phyloP scores from a whole-genome alignment of 2,329 filamentous ascomycete genomes.

The Massarina eburnea region DNA sequence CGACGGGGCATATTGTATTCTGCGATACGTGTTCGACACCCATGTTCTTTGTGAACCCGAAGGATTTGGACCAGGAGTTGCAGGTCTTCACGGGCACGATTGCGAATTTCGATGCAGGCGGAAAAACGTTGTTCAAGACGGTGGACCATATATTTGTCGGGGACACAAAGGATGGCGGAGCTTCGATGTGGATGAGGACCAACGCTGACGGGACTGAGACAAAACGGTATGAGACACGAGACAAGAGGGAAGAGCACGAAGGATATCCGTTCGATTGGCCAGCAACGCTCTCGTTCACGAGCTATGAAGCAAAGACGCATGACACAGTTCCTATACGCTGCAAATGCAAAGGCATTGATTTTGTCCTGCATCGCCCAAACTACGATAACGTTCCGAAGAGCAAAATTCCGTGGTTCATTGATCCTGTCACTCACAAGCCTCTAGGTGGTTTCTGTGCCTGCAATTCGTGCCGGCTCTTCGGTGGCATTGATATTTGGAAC shows the following conservation, averaged over 20 bases:
- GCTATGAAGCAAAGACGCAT: constrained; percentile 13
- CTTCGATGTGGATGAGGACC: constrained; percentile 49
- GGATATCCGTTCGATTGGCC: constrained; percentile 40
- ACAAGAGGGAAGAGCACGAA: constrained; percentile 11
- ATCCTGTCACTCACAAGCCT: constrained; percentile 47
- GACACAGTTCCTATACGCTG: constrained; percentile 46
- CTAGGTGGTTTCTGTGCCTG: constrained; percentile 49
- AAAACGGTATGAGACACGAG: constrained; percentile 16
- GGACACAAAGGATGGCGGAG: constrained; percentile 58
- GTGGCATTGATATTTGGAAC: constrained; percentile 48
- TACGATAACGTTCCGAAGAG: constrained; percentile 26
- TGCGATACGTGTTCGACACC: constrained; percentile 49
- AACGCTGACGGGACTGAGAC: constrained; percentile 37
- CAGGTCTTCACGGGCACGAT: constrained; percentile 46
- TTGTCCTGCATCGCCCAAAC: constrained; percentile 42
- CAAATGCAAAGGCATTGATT: constrained; percentile 51
- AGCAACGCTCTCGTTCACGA: constrained; percentile 3
- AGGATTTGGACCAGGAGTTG: constrained; percentile 20
- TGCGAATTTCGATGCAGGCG: constrained; percentile 26
- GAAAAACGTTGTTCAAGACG: constrained; percentile 27
- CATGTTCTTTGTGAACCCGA: constrained; percentile 45
- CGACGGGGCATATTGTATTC: constrained; percentile 40
- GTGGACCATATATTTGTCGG: constrained; percentile 49
- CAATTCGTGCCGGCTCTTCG: constrained; percentile 50
- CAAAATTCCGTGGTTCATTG: constrained; percentile 48